Evolutionary conservation across 2,329 filamentous ascomycete species (phyloP), one percentile per base, ranked within the genome.

Genomic region (Penicillium olsonii): DNA sequence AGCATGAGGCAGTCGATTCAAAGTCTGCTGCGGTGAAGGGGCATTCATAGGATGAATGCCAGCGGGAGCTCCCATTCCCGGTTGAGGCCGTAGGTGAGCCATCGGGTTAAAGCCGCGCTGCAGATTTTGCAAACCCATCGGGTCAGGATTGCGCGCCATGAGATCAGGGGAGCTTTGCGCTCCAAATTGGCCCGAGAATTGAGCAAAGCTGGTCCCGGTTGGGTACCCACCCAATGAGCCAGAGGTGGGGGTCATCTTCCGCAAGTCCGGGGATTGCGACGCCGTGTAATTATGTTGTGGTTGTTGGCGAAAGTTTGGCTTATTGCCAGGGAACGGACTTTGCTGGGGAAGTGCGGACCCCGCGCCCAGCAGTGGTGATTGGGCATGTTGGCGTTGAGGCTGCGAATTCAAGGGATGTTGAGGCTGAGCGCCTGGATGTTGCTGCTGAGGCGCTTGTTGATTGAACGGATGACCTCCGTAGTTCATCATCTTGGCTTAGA

Each of bases 401-500:
- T 52, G 49, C 11, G 49, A 45, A 27, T 49, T 55, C 27, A 61
- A 54, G 19, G 57, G 52, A 54, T 61, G 59, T 39, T 56, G 57
- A 9, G 50, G 24, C 24, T 61, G 59, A 9, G 50, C 38, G 7
- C 48, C 44, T 42, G 57, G 59, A 41, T 63, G 58, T 10, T 53
- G 50, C 24, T 60, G 58, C 43, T 60, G 58, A 34, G 54, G 45
- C 40, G 64, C 63, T 29, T 63, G 61, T 35, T 60, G 58, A 44
- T 66, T 59, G 43, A 64, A 67, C 18, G 59, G 54, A 45, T 64
- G 64, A 46, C 65, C 64, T 44, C 64, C 64, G 58, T 68, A 69
- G 44, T 62, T 63, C 66, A 69, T 69, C 67, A 69, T 69, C 42
- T 63, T 68, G 47, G 34, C 17, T 38, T 19, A 29, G 50, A 37